Evolutionary conservation across 257 asterid genomes (phyloP).

Genomic region (Lycium barbarum): DNA sequence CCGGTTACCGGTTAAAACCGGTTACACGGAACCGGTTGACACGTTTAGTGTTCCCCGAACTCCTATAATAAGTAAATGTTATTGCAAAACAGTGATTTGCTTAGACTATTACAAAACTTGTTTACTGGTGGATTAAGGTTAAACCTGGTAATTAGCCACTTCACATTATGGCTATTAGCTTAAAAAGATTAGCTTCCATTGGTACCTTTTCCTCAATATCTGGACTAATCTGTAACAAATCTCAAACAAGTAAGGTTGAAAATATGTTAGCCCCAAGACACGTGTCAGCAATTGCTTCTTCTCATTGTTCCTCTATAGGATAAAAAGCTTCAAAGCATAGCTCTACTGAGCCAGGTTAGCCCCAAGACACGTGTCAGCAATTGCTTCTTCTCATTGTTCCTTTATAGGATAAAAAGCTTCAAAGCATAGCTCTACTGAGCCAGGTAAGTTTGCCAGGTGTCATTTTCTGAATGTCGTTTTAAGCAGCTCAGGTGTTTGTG

Average conservation of each 20-base stretch:
- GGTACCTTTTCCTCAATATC: conserved; percentile 34
- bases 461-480: not conserved
- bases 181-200: conserved; percentile 39
- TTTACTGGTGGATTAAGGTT: not conserved
- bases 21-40: too few species aligned
- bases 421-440: not conserved
- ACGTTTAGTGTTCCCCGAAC: too few species aligned
- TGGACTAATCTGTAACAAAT: conserved; percentile 24
- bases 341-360: too few species aligned
- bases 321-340: too few species aligned
- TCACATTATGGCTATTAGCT: conserved; percentile 45
- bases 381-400: conserved; percentile 20
- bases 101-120: not conserved
- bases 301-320: too few species aligned
- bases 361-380: conserved; percentile 30
- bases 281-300: too few species aligned
- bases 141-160: not conserved
- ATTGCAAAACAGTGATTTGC: too few species aligned
- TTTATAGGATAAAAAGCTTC: conserved; percentile 36
- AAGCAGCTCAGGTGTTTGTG: conserved; percentile 46
- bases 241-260: not conserved
- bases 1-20: too few species aligned
- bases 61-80: too few species aligned
- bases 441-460: conserved; percentile 40
- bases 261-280: conserved; percentile 31